Conservation (phyloP, 2,329 filamentous ascomycete genomes). For the Pseudogymnoascus sp. region DNA sequence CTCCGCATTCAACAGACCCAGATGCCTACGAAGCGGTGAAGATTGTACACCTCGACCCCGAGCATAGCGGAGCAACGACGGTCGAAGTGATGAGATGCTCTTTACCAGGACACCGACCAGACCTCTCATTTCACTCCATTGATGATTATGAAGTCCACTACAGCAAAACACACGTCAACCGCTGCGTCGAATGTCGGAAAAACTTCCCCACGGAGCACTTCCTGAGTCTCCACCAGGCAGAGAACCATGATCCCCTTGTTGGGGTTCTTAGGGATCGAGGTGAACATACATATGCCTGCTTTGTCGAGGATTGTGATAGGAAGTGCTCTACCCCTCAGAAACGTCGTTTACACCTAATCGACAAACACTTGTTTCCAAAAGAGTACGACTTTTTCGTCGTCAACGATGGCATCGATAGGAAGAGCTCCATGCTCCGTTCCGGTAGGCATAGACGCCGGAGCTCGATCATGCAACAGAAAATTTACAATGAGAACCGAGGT, state of each 20-base stretch:
- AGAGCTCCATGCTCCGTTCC: conserved; percentile 68
- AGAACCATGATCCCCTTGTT: conserved; percentile 78
- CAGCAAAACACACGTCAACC: conserved; percentile 67
- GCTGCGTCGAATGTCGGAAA: conserved; percentile 73
- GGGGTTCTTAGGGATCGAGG: conserved; percentile 66
- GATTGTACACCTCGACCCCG: conserved; percentile 54
- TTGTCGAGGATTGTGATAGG: conserved; percentile 79
- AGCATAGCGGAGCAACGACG: conserved; percentile 28
- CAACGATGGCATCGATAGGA: conserved; percentile 79
- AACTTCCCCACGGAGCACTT: conserved; percentile 84
- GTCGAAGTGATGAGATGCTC: conserved; percentile 61
- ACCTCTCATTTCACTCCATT: conserved; percentile 63
- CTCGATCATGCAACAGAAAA: conserved; percentile 33
- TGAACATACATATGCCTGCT: conserved; percentile 87
- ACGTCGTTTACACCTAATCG: conserved; percentile 77
- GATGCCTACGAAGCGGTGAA: conserved; percentile 37
- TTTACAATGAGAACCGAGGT: conserved; percentile 20
- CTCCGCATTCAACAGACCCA: conserved; percentile 25
- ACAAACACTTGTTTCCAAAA: conserved; percentile 86
- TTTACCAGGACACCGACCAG: conserved; percentile 67
- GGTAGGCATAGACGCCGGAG: conserved; percentile 39
- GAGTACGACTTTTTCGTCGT: conserved; percentile 85
- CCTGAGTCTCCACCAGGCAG: conserved; percentile 75
- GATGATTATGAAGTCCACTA: conserved; percentile 85
- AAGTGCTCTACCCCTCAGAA: conserved; percentile 79